Percentiles rank a stretch among this genome's conserved stretches.
Conservation (phyloP, 345 rosid genomes). For the Rhodomyrtus tomentosa region DNA sequence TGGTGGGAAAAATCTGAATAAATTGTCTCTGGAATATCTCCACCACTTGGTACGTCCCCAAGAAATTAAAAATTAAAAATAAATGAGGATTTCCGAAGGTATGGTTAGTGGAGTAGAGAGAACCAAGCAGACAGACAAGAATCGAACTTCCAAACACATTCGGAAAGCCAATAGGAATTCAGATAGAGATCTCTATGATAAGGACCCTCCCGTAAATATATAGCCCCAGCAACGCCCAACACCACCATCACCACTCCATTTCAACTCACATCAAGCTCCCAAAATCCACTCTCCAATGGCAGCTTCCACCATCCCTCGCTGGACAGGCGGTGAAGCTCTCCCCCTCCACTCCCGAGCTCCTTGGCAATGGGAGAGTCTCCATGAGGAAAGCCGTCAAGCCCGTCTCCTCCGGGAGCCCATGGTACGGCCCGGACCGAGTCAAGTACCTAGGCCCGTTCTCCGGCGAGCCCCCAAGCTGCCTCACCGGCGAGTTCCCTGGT, state of each 20-base stretch:
- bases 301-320: constrained; percentile 28
- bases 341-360: constrained; percentile 19
- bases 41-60: too few species aligned
- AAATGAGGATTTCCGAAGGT: too few species aligned
- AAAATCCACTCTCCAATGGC: constrained; percentile 18
- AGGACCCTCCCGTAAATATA: constrained; percentile 6
- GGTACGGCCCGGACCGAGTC: constrained; percentile 5
- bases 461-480: constrained; percentile 4
- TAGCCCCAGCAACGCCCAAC: background rate
- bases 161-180: constrained; percentile 3
- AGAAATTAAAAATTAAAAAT: too few species aligned
- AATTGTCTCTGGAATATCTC: too few species aligned
- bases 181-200: constrained; percentile 23
- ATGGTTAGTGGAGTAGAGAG: background rate
- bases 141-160: background rate
- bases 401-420: constrained; percentile 10
- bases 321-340: constrained; percentile 38
- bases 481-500: constrained; percentile 7
- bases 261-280: background rate
- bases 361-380: constrained; percentile 27
- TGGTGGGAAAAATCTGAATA: too few species aligned
- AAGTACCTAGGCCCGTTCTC: constrained; percentile 12
- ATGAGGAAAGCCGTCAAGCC: constrained; percentile 30
- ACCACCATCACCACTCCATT: background rate
- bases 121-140: constrained; percentile 6